phyloP scores from a whole-genome alignment of 495 filamentous ascomycete species.

The Symbiotaphrina buchneri region DNA sequence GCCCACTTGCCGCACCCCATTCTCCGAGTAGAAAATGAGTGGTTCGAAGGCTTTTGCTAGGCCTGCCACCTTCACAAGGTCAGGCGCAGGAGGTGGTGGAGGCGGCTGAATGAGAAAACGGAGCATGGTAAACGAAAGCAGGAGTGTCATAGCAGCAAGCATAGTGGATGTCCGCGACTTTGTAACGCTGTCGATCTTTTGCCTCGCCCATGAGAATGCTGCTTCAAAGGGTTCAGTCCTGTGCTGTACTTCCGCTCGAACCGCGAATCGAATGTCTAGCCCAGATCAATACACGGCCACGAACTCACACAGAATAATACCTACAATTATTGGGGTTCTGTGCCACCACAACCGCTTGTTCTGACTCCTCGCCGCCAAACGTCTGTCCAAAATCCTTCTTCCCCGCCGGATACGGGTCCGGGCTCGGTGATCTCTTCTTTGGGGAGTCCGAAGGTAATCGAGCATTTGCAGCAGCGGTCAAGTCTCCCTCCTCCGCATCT shows the following conservation, averaged over 20 bases:
- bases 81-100: constrained; percentile 44
- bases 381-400: constrained; percentile 7
- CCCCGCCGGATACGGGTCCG: constrained; percentile 13
- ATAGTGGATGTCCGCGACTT: constrained; percentile 45
- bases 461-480: constrained; percentile 34
- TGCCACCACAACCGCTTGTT: constrained; percentile 13
- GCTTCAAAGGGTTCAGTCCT: constrained; percentile 66
- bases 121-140: constrained; percentile 35
- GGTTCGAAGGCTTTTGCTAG: constrained; percentile 80
- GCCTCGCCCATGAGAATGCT: constrained; percentile 37
- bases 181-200: constrained; percentile 27
- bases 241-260: constrained; percentile 72
- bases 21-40: constrained; percentile 77
- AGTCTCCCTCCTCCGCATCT: constrained; percentile 28
- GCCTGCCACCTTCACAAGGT: constrained; percentile 73
- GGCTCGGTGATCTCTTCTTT: constrained; percentile 28
- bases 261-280: constrained; percentile 65
- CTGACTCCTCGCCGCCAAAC: constrained; percentile 10
- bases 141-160: constrained; percentile 22
- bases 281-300: too few relatives aligned
- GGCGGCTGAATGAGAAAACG: constrained; percentile 47
- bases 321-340: constrained; percentile 32
- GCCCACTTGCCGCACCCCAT: constrained; percentile 61
- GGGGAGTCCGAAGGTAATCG: constrained; percentile 26
- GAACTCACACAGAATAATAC: constrained; percentile 6